Evolutionary conservation across 2,329 filamentous ascomycete genomes (phyloP), one percentile per base, ranked within the genome.

Genomic region (Phyllosticta capitalensis): DNA sequence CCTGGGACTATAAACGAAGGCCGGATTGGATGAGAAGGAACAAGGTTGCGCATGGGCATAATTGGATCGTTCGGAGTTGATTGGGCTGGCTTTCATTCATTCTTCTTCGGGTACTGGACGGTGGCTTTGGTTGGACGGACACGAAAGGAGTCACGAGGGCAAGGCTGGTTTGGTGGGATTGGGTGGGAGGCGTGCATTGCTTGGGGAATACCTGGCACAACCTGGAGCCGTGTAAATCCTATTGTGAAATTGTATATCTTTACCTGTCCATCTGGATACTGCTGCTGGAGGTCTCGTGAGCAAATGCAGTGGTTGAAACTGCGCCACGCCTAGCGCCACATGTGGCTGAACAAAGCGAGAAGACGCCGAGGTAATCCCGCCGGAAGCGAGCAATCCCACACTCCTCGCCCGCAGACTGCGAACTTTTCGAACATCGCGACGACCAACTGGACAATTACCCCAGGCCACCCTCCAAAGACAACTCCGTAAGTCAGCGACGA

Each of bases 331-430:
- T n/a, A 1, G 38, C 38, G 38, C 38, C 38, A 45, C 38, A n/a
- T 45, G 50, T 10, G 50, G 50, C 50, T 22, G 2, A 51, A 26
- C n/a, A n/a, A 7, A 26, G 24, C 24, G 24, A 26, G 24, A 26
- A 26, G 3, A 1, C 2, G 6, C 48, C 58, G 58, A 52, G n/a
- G 7, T 55, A 52, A 12, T 30, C 45, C 58, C 58, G 58, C 9
- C 1, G 26, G 51, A 55, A 59, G 57, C 58, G 58, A 59, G 57
- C 30, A 19, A 57, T 48, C 58, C 58, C 58, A 59, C 58, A 59
- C 56, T 26, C 24, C 24, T 50, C 54, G 17, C 24, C 26, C 45
- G 38, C 33, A 26, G 21, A 21, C 28, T 12, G 19, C 24, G 48
- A 52, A 38, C n/a, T 55, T 55, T 59, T 54, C 51, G 52, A 45